Base-by-base conservation (phyloP, 2,329 filamentous ascomycete species). In the Hortaea sp. region DNA sequence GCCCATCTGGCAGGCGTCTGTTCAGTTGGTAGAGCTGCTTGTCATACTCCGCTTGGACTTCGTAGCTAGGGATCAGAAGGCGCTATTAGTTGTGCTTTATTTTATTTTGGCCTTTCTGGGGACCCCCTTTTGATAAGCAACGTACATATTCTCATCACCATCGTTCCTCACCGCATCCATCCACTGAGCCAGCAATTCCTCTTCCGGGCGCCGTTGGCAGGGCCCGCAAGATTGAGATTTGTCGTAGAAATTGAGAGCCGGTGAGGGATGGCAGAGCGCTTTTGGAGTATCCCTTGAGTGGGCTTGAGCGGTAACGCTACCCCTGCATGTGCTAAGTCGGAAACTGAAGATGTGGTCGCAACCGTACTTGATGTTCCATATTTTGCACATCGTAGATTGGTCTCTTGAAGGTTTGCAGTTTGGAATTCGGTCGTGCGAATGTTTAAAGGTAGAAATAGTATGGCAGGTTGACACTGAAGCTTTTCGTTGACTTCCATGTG, bases 331-430 rank as follows among this genome's bases (percentile, higher is more conserved):
- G 2, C 63, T 67, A 7, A 57, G 54, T 12, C 57, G 54, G 29
- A 62, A 51, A 13, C 46, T 44, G 44, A 59, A 38, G 6, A 48
- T 48, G 49, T 68, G 66, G 0, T 53, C 49, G 53, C 67, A 69
- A 6, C 48, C 45, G 45, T 65, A 67, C 5, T 39, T 47, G 39
- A 63, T 59, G 7, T 50, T 53, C 9, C 62, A 50, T 28, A 61
- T 55, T 39, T 66, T 67, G 59, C 67, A 69, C 67, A 69, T 69
- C 11, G 28, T 29, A 11, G 32, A 13, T 5, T 41, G 9, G 42
- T 35, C 38, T 42, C n/a, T 37, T 43, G 12, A 12, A 34, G 28
- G 30, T 35, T 35, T 20, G 6, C 34, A 6, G 12, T 34, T 30
- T 37, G 13, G 13, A 20, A 20, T 4, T 2, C 2, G 20, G 20